phyloP scores from a whole-genome alignment of 2,329 filamentous ascomycete species.

The Aspergillus piperis region DNA sequence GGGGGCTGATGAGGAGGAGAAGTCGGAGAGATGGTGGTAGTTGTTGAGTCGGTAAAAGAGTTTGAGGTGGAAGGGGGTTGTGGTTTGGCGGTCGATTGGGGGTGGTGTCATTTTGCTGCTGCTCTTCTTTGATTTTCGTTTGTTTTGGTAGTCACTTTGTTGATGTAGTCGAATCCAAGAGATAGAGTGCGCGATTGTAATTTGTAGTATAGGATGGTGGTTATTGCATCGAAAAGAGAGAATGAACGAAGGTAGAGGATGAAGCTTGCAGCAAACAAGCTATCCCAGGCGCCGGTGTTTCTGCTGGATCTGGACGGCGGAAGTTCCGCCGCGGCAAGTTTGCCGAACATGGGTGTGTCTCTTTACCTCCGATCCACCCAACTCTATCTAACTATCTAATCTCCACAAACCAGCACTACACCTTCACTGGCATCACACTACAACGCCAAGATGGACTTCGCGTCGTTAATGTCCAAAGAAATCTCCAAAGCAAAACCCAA shows the following conservation, averaged over 20 bases:
- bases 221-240: not conserved
- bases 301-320: too few species aligned
- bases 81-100: slow-evolving; percentile 67
- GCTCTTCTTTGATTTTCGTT: slow-evolving; percentile 20
- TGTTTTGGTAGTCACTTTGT: not conserved
- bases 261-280: too few species aligned
- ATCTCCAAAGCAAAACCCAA: slow-evolving; percentile 74
- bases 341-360: too few species aligned
- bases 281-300: too few species aligned
- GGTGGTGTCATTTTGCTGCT: slow-evolving; percentile 29
- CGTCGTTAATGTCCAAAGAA: slow-evolving; percentile 86
- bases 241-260: not conserved
- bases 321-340: too few species aligned
- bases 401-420: not conserved
- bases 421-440: slow-evolving; percentile 21
- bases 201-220: not conserved
- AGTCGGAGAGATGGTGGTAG: slow-evolving; percentile 62
- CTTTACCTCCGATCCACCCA: not conserved
- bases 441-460: slow-evolving; percentile 78
- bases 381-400: not conserved
- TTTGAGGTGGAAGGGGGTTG: slow-evolving; percentile 79
- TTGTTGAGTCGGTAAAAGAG: slow-evolving; percentile 76
- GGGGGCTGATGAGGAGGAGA: slow-evolving; percentile 33
- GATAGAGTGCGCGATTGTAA: not conserved
- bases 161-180: not conserved